Evolutionary conservation across 2,329 filamentous ascomycete genomes (phyloP).

Genomic region (Penicillium janthinellum): DNA sequence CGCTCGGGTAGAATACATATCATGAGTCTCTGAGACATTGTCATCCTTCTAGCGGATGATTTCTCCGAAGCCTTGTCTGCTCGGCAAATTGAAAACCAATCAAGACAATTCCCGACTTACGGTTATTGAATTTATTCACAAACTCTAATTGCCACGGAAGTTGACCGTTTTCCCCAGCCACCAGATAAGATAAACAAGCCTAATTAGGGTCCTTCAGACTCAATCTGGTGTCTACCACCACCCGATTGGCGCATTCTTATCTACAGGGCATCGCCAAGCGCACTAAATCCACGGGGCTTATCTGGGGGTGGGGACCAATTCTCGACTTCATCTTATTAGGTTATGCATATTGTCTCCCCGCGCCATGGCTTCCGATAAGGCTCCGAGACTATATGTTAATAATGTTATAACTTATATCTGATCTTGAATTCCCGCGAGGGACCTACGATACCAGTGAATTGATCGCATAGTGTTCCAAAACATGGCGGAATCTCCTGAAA

Average conservation of each 20-base stretch:
- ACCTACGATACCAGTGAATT: neutral
- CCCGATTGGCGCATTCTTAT: conserved; percentile 5
- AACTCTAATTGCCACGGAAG: neutral
- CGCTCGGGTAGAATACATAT: neutral
- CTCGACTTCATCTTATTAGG: neutral
- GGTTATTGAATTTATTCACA: neutral
- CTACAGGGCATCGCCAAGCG: neutral
- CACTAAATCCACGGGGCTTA: neutral
- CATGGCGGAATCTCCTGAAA: conserved; percentile 10
- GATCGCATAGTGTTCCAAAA: neutral
- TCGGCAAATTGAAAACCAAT: neutral
- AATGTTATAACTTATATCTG: neutral
- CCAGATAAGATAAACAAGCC: neutral
- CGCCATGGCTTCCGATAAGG: neutral
- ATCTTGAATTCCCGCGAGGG: neutral
- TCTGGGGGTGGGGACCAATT: neutral
- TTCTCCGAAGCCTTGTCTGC: neutral
- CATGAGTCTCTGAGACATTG: neutral
- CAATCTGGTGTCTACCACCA: neutral
- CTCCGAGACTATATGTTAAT: neutral
- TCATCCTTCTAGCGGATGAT: neutral
- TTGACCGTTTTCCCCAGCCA: neutral
- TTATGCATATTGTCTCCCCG: neutral
- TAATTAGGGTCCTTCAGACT: neutral
- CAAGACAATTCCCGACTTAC: neutral